Conservation (phyloP, 2,329 filamentous ascomycete genomes). For the Cladobotryum protrusum region DNA sequence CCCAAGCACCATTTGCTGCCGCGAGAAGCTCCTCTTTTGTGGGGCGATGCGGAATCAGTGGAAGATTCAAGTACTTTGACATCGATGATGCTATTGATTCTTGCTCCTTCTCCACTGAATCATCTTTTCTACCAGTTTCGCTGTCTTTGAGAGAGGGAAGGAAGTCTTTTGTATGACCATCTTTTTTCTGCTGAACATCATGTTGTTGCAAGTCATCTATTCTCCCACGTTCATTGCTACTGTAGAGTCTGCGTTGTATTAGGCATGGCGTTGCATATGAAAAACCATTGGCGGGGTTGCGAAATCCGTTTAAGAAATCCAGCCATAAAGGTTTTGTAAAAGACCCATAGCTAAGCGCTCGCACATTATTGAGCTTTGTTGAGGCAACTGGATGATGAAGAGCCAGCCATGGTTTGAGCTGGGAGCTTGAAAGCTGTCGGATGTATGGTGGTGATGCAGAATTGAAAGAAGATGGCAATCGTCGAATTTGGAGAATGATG, state of each 20-base stretch:
- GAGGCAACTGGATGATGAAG: no score
- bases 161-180: neutral
- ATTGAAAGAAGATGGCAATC: constrained; percentile 4
- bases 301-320: neutral
- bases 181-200: neutral
- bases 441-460: neutral
- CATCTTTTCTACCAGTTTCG: neutral
- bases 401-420: no score
- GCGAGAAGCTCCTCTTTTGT: constrained; percentile 89
- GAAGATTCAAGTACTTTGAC: constrained; percentile 54
- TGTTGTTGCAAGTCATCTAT: neutral
- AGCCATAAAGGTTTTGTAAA: no score
- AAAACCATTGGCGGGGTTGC: neutral
- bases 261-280: neutral
- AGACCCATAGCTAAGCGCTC: no score
- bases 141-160: neutral
- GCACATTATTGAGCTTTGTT: no score
- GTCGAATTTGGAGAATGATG: neutral
- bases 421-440: no score
- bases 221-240: neutral
- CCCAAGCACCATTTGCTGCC: constrained; percentile 88
- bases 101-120: constrained; percentile 4
- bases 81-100: constrained; percentile 46
- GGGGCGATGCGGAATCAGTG: constrained; percentile 76
- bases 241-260: constrained; percentile 3